A percentile compares a stretch with the other conserved stretches of the same genome.
Evolutionary conservation across 805 yeast genomes (phyloP).

Genomic region (Candida nitratophila): DNA sequence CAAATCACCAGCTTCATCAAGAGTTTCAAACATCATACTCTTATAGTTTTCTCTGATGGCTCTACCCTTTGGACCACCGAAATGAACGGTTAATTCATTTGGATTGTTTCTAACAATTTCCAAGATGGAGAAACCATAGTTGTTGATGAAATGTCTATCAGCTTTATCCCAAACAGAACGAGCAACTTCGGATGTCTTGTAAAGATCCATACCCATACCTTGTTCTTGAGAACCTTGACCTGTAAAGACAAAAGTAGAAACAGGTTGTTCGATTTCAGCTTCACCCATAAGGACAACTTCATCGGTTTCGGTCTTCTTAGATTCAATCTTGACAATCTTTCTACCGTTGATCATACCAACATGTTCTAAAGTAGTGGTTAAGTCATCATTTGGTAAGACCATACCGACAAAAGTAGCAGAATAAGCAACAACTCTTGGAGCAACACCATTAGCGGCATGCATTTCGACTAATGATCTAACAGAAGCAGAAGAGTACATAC

Average conservation of each 20-base stretch:
- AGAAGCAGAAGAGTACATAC: constrained; percentile 97
- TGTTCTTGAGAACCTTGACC: constrained; percentile 99
- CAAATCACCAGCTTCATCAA: constrained; percentile 74
- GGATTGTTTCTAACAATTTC: constrained; percentile 96
- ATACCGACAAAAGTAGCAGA: constrained; percentile 87
- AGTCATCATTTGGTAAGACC: constrained; percentile 93
- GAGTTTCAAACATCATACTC: constrained; percentile 95
- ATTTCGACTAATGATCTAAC: constrained; percentile 93
- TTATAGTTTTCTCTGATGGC: constrained; percentile 90
- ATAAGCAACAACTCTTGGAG: constrained; percentile 93
- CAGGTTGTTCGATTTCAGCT: constrained; percentile 98
- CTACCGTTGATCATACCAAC: constrained; percentile 99
- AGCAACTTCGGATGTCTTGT: constrained; percentile 86
- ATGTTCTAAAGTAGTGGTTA: constrained; percentile 85
- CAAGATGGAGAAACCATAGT: constrained; percentile 95
- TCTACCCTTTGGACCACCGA: constrained; percentile 97
- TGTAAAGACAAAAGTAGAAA: constrained; percentile 92
- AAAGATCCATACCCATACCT: constrained; percentile 99
- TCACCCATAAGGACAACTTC: constrained; percentile 80
- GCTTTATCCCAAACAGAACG: constrained; percentile 97
- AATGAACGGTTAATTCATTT: constrained; percentile 88
- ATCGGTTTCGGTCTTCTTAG: constrained; percentile 75
- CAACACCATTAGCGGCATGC: constrained; percentile 97
- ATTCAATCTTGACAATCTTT: constrained; percentile 89
- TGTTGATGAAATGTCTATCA: constrained; percentile 82